Base-by-base conservation (phyloP, 371 early-diverging fungal species). In the Rhizomucor miehei region DNA sequence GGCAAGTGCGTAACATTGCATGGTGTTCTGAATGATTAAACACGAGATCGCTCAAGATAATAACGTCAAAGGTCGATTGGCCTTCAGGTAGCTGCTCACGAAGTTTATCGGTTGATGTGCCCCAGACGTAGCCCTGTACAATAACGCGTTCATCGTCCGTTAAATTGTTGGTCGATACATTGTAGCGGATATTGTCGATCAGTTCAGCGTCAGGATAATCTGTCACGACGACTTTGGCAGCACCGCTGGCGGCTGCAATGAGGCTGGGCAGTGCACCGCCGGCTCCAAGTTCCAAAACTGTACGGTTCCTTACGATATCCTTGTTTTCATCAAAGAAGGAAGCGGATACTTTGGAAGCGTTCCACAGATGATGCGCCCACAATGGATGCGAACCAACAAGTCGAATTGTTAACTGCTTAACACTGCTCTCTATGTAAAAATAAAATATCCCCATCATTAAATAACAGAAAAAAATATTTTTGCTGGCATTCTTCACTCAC, bases 341-440 rank as follows among this genome's bases (percentile, higher is more conserved):
- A 20, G 93, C 87, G 75, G 93, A 82, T 36, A 83, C 81, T 59
- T 87, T 85, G 49, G 91, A 89, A 1, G 94, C 93, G 60, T 96
- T 96, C 95, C 95, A 95, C 46, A 95, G 77, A 48, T 88, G 76
- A 64, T 95, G 93, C 6, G 86, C 94, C 94, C 93, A 95, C 3
- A 94, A 75, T 17, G 89, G 88, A 62, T 92, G 92, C 2, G 86
- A 77, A 16, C 91, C 91, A 6, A 91, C 85, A 0, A 91, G 72
- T 17, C 80, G 81, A 44, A 91, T 71, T 20, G 52, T 79, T 20
- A 89, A 68, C 40, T 61, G 9, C 10, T 50, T 20, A 10, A 40
- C 38, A 12, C 45, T 34, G 21, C 54, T 56, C 13, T 56, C 59
- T 63, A 23, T 25, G n/a, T n/a, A n/a, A n/a, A n/a, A n/a, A n/a